Conservation (phyloP, 768 basidiomycete species). For the Collybiopsis confluens region DNA sequence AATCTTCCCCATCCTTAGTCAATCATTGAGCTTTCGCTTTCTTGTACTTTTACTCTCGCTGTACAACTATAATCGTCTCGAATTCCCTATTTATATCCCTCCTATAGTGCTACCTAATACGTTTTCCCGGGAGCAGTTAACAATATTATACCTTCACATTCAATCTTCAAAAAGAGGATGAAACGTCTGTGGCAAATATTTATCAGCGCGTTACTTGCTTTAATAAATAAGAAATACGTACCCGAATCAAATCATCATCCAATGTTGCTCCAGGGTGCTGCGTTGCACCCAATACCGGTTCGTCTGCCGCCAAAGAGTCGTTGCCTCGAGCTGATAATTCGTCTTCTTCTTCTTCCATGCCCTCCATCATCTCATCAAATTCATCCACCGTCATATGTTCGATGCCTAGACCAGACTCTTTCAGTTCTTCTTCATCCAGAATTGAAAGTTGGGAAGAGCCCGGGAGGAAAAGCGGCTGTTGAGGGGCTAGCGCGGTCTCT, state of each 20-base stretch:
- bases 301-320: slow-evolving; percentile 13
- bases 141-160: no score
- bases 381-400: slow-evolving; percentile 65
- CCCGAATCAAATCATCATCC: neutral
- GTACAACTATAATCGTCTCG: no score
- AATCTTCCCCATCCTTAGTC: no score
- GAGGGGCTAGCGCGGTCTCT: neutral
- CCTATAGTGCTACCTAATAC: no score
- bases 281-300: slow-evolving; percentile 1
- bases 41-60: no score
- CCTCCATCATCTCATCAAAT: slow-evolving; percentile 55
- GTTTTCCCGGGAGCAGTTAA: no score
- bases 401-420: slow-evolving; percentile 59
- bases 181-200: slow-evolving; percentile 29
- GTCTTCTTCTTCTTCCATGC: no score
- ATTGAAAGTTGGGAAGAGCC: slow-evolving; percentile 56
- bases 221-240: no score
- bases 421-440: slow-evolving; percentile 47
- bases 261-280: neutral
- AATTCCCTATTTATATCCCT: no score
- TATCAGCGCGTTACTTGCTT: no score
- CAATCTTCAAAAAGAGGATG: slow-evolving; percentile 51
- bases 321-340: neutral
- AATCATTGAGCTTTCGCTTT: no score
- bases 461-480: slow-evolving; percentile 43